Evolutionary conservation across 1,139 yeast genomes (phyloP), one percentile per base, ranked within the genome.

Genomic region (Yamadazyma songkhlaensis): DNA sequence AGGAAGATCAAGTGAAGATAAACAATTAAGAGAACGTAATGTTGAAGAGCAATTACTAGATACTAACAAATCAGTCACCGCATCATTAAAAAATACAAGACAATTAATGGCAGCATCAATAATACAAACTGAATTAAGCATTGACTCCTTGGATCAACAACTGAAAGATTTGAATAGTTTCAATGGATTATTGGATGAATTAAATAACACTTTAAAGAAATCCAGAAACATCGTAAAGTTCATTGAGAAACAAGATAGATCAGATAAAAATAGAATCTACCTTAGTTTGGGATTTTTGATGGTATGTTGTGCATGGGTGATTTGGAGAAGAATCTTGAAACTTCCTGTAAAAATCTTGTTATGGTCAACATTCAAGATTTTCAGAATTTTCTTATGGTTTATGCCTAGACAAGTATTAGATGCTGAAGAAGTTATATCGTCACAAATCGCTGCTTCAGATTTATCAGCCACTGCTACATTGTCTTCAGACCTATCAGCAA

Each of bases 221-320:
- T 78, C 86, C 1, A 70, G 66, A 38, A 68, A 71, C 31, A 70
- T 84, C 32, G 85, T 84, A 31, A 67, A 70, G 45, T 74, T 80
- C 41, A 77, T 84, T 38, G 87, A 83, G 49, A 78, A 78, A 50
- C 85, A 86, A 36, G 88, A 84, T 49, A 66, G 71, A 39, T 62
- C 72, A 44, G 92, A 84, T 50, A 68, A 84, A 36, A 64, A 74
- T 35, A 62, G 78, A 39, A 82, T 84, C 51, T 77, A 79, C 46
- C 57, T 75, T 37, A 70, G 86, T 23, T 50, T 83, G 32, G 79
- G 77, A 13, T 79, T 84, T 46, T 69, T 84, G 40, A 62, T 71
- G 3, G 46, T 71, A 2, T 82, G 81, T 26, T 64, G 84, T 45
- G 53, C 62, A 3, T 82, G 86, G 84, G 78, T 84, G 14, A 46